Percentiles rank a stretch among this genome's conserved stretches.
These are phyloP conservation scores for Alopecurus myosuroides DNA, from an alignment of 176 grass and related monocot genomes.

Conservation along the genomic window DNA sequence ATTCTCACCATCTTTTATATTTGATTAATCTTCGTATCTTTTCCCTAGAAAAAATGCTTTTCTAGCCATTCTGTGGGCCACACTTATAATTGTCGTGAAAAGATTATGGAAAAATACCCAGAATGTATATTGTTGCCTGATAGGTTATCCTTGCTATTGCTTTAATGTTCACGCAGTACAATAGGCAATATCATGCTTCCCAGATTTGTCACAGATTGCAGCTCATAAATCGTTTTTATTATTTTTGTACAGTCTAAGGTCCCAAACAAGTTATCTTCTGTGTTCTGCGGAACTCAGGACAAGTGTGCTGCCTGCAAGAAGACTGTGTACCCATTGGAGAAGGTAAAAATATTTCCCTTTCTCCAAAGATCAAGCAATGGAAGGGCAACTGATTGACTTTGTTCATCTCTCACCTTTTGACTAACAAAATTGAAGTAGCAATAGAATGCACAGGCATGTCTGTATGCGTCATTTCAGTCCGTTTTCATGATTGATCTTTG, in stretches of 20 bases:
- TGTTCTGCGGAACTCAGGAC: constrained; percentile 61
- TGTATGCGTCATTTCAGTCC: background rate
- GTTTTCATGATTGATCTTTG: background rate
- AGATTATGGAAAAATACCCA: background rate
- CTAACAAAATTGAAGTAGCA: background rate
- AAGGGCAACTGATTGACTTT: background rate
- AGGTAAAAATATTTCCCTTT: constrained; percentile 32
- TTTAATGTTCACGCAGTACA: constrained; percentile 8
- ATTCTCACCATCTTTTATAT: constrained; percentile 4
- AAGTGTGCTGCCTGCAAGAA: constrained; percentile 61
- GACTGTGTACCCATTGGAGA: constrained; percentile 59
- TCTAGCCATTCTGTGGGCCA: background rate
- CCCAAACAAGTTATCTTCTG: constrained; percentile 51
- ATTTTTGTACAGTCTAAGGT: constrained; percentile 38
- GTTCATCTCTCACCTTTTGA: background rate
- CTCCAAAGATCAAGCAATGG: background rate
- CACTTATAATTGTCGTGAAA: background rate
- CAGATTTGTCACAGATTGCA: background rate
- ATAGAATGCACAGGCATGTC: background rate
- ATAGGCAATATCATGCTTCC: background rate
- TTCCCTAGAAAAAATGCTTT: background rate
- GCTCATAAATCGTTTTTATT: background rate
- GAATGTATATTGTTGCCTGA: background rate
- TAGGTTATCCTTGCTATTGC: background rate
- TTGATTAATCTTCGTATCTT: background rate